phyloP scores from a whole-genome alignment of 1,284 basidiomycete genomes.

The Agaricales sp. region DNA sequence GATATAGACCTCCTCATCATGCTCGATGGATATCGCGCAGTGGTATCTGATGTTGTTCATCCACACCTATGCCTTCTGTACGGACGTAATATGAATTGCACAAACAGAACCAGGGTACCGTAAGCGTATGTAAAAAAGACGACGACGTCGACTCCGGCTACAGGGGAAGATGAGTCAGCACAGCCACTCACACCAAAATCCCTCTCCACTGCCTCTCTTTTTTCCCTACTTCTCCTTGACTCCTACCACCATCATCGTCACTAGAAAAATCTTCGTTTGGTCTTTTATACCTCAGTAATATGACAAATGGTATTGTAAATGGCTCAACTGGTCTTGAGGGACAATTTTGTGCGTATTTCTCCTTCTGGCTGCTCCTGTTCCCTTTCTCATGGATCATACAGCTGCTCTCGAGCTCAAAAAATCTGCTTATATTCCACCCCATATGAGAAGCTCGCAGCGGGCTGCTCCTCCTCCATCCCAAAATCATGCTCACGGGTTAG shows the following conservation, averaged over 20 bases:
- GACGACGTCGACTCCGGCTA: no score
- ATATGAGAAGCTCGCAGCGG: conserved; percentile 76
- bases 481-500: conserved; percentile 39
- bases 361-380: conserved; percentile 16
- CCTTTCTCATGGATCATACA: conserved; percentile 14
- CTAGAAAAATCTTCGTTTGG: conserved; percentile 8
- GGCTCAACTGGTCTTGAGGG: conserved; percentile 70
- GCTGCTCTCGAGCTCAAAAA: conserved; percentile 70
- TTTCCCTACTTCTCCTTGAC: conserved; percentile 13
- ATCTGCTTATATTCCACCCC: conserved; percentile 90
- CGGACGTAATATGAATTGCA: no score
- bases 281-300: conserved; percentile 40
- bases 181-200: no score
- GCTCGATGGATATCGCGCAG: no score
- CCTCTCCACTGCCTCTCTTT: no score
- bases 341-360: conserved; percentile 58
- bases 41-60: no score
- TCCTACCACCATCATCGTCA: conserved; percentile 13
- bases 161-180: no score
- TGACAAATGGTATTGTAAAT: conserved; percentile 83
- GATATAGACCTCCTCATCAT: no score
- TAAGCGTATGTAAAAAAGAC: no score
- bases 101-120: no score
- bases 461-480: conserved; percentile 46
- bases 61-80: no score